phyloP scores from a whole-genome alignment of 495 filamentous ascomycete species.

The Penicillium subrubescens region DNA sequence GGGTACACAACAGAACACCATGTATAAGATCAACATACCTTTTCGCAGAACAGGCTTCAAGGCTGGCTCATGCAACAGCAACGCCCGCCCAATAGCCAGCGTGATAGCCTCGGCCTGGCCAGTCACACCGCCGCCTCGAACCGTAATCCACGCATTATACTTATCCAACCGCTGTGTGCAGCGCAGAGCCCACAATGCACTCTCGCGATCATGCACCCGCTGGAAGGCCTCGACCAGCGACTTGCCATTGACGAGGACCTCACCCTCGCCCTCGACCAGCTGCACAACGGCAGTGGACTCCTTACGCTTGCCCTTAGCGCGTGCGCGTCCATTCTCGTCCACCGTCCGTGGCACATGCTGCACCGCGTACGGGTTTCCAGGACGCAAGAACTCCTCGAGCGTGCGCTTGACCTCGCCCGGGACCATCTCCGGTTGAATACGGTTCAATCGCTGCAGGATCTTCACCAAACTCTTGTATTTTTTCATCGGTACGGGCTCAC shows the following conservation, averaged over 20 bases:
- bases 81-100: constrained; percentile 83
- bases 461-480: constrained; percentile 76
- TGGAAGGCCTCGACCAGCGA: constrained; percentile 75
- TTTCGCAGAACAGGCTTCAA: constrained; percentile 84
- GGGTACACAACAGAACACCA: constrained; percentile 1
- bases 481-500: constrained; percentile 75
- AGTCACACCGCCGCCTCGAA: constrained; percentile 83
- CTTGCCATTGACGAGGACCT: constrained; percentile 88
- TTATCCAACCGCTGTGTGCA: constrained; percentile 83
- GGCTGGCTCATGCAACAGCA: constrained; percentile 86
- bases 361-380: constrained; percentile 69
- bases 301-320: constrained; percentile 84
- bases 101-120: constrained; percentile 96
- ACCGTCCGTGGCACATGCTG: constrained; percentile 57
- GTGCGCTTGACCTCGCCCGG: constrained; percentile 66
- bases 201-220: constrained; percentile 91
- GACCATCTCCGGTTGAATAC: constrained; percentile 78
- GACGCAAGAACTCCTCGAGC: constrained; percentile 70
- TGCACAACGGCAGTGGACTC: constrained; percentile 77
- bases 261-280: constrained; percentile 88
- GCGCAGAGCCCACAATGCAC: constrained; percentile 86
- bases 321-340: constrained; percentile 73
- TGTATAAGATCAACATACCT: constrained; percentile 61
- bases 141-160: constrained; percentile 92
- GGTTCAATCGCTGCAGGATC: constrained; percentile 77